Percentiles rank a stretch among this genome's conserved stretches.
Conservation (phyloP, 176 grass and related monocot genomes). For the Stipa capillata region DNA sequence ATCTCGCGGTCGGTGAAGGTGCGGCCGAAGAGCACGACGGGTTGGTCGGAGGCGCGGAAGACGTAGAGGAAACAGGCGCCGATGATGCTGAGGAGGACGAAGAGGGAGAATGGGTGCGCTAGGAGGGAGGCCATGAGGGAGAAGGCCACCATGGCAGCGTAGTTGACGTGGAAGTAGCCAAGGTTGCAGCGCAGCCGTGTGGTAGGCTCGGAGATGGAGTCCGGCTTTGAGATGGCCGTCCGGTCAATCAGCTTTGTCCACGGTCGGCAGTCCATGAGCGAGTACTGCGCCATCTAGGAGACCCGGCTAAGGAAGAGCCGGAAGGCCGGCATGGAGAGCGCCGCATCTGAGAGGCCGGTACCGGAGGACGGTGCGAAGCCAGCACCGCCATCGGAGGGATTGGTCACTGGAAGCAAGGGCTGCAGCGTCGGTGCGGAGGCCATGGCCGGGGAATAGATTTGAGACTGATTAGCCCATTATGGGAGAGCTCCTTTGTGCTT, state of each 20-base stretch:
- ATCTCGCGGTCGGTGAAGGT: slow-evolving; percentile 86
- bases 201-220: neutral
- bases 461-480: neutral
- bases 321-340: slow-evolving; percentile 49
- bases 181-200: no score
- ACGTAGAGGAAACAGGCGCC: slow-evolving; percentile 75
- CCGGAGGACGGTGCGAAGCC: slow-evolving; percentile 9
- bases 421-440: slow-evolving; percentile 34
- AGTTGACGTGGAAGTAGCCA: no score
- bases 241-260: slow-evolving; percentile 83
- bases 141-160: no score
- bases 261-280: slow-evolving; percentile 58
- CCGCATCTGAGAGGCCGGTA: neutral
- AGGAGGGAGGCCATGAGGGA: slow-evolving; percentile 63
- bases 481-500: slow-evolving; percentile 10
- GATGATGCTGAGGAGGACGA: slow-evolving; percentile 60
- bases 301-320: slow-evolving; percentile 58
- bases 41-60: slow-evolving; percentile 78
- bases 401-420: slow-evolving; percentile 65
- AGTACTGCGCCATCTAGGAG: slow-evolving; percentile 49
- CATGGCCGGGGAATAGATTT: slow-evolving; percentile 13
- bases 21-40: slow-evolving; percentile 82
- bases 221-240: slow-evolving; percentile 52
- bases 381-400: slow-evolving; percentile 3
- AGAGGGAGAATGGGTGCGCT: slow-evolving; percentile 74